Conservation (phyloP, 1,139 yeast species). For the Protomyces inouyei region DNA sequence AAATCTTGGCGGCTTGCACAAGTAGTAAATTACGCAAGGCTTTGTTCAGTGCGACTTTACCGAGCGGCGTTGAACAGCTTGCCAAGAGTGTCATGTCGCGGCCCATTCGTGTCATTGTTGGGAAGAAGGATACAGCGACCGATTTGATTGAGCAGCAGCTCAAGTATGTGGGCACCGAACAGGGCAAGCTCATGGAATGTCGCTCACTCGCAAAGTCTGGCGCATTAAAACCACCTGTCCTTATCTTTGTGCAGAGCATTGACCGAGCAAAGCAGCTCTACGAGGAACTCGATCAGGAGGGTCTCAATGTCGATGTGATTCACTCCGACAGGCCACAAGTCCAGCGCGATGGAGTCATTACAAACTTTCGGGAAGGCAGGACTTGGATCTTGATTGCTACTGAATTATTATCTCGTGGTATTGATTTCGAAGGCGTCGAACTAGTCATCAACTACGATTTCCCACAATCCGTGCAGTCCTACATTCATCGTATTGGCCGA, state of each 20-base stretch:
- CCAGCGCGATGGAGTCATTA: slow-evolving; percentile 82
- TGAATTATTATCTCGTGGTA: slow-evolving; percentile 93
- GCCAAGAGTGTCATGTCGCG: slow-evolving; percentile 79
- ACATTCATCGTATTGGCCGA: slow-evolving; percentile 97
- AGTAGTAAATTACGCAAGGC: slow-evolving; percentile 52
- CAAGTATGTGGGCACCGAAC: slow-evolving; percentile 86
- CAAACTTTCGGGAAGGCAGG: slow-evolving; percentile 79
- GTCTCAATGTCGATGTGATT: slow-evolving; percentile 86
- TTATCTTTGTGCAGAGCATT: slow-evolving; percentile 86
- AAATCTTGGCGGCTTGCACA: slow-evolving; percentile 65
- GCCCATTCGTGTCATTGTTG: slow-evolving; percentile 82
- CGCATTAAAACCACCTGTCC: slow-evolving; percentile 85
- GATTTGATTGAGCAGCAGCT: slow-evolving; percentile 75
- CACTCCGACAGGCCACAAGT: slow-evolving; percentile 91
- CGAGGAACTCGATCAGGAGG: slow-evolving; percentile 87
- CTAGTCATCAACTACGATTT: slow-evolving; percentile 94
- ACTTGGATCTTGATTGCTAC: slow-evolving; percentile 96
- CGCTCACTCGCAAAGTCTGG: slow-evolving; percentile 76
- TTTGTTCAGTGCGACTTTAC: slow-evolving; percentile 92
- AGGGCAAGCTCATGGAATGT: slow-evolving; percentile 86
- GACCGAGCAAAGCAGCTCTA: slow-evolving; percentile 91
- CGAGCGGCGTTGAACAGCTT: slow-evolving; percentile 85
- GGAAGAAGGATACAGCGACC: slow-evolving; percentile 92
- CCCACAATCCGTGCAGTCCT: slow-evolving; percentile 88
- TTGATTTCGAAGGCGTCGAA: slow-evolving; percentile 93